Percentiles rank a stretch among this genome's conserved stretches.
Conservation (phyloP, 164 flowering plant genomes). For the Umbellularia californica region DNA sequence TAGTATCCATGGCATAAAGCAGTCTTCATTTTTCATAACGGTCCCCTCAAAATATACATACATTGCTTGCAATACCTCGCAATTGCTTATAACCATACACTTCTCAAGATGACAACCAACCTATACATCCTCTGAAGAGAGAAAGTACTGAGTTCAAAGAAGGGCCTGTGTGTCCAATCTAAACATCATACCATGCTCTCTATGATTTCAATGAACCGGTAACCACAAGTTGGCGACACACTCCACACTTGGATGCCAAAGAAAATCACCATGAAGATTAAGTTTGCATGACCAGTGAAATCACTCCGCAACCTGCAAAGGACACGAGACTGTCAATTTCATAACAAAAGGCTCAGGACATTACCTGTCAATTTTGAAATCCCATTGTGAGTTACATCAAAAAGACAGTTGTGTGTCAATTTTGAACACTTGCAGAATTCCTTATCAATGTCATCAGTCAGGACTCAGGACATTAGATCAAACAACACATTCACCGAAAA, state of each 20-base stretch:
- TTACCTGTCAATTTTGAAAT: too few relatives aligned
- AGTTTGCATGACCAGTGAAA: not conserved
- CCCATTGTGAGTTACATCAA: too few relatives aligned
- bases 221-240: not conserved
- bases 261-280: not conserved
- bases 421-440: too few relatives aligned
- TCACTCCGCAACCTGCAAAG: not conserved
- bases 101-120: not conserved
- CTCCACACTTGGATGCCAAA: not conserved
- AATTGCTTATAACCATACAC: not conserved
- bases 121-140: not conserved
- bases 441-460: too few relatives aligned
- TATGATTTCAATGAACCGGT: not conserved
- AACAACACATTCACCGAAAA: too few relatives aligned
- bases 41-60: not conserved
- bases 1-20: too few relatives aligned
- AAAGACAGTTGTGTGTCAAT: too few relatives aligned
- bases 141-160: not conserved
- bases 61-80: not conserved
- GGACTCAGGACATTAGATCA: too few relatives aligned
- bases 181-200: not conserved
- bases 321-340: not conserved
- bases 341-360: too few relatives aligned
- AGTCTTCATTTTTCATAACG: too few relatives aligned
- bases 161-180: not conserved